These are phyloP conservation scores for Berkeleyomyces rouxiae DNA, from an alignment of 2,329 filamentous ascomycete genomes.

Conservation along the genomic window DNA sequence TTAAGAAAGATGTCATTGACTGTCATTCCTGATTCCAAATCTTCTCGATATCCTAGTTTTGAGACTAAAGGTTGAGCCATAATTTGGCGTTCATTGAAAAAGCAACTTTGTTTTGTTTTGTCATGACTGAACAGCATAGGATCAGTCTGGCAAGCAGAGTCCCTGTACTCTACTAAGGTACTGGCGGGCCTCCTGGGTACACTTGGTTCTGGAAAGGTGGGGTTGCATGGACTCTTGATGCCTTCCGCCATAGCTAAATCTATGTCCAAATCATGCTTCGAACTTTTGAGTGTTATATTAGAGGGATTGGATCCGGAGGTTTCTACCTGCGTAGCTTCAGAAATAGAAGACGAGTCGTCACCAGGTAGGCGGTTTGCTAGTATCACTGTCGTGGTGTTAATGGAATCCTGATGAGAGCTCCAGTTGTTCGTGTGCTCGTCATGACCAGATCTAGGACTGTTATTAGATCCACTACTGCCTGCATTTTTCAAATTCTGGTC, in stretches of 20 bases:
- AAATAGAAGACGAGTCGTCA: neutral
- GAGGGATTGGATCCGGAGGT: neutral
- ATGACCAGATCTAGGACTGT: neutral
- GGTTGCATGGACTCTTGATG: neutral
- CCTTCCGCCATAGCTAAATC: neutral
- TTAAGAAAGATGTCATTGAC: neutral
- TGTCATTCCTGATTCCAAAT: neutral
- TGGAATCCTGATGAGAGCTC: neutral
- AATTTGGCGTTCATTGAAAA: neutral
- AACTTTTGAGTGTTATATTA: neutral
- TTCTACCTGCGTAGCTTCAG: neutral
- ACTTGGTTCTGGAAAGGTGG: neutral
- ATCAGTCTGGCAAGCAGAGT: slow-evolving; percentile 10
- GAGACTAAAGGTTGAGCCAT: neutral
- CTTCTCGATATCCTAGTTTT: neutral
- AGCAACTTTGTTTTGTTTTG: neutral
- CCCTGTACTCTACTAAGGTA: slow-evolving; percentile 3
- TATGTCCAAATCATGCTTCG: neutral
- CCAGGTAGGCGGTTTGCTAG: neutral
- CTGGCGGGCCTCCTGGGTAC: neutral
- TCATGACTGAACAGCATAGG: neutral
- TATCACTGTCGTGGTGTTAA: neutral
- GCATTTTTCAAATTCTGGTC: neutral
- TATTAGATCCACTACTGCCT: neutral
- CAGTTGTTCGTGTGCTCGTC: neutral